Conservation (phyloP, 345 rosid genomes). For the Citrus glauca region DNA sequence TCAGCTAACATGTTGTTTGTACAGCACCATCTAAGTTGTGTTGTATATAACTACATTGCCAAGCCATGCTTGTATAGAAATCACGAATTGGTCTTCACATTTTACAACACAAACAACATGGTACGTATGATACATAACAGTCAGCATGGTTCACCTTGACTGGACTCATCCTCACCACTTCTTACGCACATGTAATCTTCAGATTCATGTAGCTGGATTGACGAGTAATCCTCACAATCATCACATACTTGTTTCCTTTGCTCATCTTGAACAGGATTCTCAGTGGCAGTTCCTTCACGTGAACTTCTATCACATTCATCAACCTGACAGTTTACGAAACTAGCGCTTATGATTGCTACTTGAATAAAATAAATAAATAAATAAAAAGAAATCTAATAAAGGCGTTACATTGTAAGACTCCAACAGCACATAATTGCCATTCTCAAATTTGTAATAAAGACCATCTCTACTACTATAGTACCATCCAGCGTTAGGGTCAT, state of each 20-base stretch:
- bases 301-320: conserved; percentile 19
- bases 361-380: background rate
- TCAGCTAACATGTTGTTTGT: background rate
- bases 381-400: background rate
- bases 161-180: conserved; percentile 11
- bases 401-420: conserved; percentile 35
- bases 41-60: background rate
- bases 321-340: conserved; percentile 10
- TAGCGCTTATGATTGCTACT: background rate
- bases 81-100: background rate
- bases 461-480: conserved; percentile 80
- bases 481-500: conserved; percentile 86
- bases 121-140: background rate
- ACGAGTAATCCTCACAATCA: conserved; percentile 7
- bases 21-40: background rate
- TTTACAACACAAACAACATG: background rate
- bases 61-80: background rate
- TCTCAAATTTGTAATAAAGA: conserved; percentile 68
- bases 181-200: conserved; percentile 15
- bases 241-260: conserved; percentile 9
- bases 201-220: conserved; percentile 15
- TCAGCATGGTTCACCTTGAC: conserved; percentile 27
- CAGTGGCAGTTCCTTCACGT: conserved; percentile 13
- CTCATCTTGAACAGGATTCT: conserved; percentile 27
- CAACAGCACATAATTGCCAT: conserved; percentile 66